Evolutionary conservation across 2,329 filamentous ascomycete species (phyloP).

Genomic region (Claviceps capensis): DNA sequence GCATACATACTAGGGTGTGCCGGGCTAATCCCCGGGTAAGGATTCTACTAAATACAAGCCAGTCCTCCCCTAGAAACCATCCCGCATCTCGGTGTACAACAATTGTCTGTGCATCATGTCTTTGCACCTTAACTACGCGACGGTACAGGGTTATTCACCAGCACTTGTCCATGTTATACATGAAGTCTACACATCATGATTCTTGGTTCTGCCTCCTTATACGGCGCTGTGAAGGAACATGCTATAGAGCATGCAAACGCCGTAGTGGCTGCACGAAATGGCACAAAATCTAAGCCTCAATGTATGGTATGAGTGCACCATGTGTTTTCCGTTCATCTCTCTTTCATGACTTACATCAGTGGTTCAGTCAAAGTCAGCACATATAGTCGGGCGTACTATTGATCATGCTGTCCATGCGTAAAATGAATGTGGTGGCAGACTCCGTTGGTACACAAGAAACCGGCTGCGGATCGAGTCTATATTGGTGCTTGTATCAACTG

Average conservation of each 20-base stretch:
- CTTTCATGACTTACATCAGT: not conserved
- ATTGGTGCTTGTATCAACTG: not conserved
- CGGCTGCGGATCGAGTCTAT: not conserved
- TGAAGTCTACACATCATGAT: too few relatives aligned
- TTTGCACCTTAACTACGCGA: too few relatives aligned
- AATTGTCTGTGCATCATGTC: too few relatives aligned
- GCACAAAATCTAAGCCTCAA: not conserved
- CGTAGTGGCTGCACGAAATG: not conserved
- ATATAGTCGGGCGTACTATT: not conserved
- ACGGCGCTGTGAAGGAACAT: not conserved
- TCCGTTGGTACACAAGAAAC: not conserved
- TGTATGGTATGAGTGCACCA: not conserved
- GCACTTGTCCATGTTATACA: too few relatives aligned
- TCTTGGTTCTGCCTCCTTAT: too few relatives aligned
- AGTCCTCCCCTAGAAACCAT: too few relatives aligned
- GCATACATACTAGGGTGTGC: too few relatives aligned
- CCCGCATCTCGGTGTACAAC: too few relatives aligned
- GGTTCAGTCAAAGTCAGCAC: not conserved
- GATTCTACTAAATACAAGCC: too few relatives aligned
- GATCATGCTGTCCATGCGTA: not conserved
- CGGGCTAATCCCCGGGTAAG: too few relatives aligned
- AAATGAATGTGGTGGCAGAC: not conserved
- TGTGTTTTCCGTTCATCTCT: not conserved
- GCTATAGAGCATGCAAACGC: not conserved
- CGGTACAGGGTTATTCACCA: too few relatives aligned